Evolutionary conservation across 805 yeast species (phyloP).

Genomic region (Saccharomycopsis oosterbeekiorum): DNA sequence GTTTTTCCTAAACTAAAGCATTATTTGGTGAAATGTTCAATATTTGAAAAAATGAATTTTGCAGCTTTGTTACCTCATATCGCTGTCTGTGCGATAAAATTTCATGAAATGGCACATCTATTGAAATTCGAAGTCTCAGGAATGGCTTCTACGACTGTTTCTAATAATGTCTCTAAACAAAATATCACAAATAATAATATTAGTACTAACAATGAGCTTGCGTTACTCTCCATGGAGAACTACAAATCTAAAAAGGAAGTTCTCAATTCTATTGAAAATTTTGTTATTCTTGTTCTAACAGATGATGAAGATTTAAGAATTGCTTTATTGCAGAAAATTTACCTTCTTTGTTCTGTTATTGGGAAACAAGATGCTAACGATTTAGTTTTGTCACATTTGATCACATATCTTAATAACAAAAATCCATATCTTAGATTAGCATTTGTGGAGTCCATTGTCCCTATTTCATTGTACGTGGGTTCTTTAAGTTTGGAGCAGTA

Average conservation of each 20-base stretch:
- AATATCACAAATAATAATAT: not conserved
- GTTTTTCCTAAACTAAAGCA: conserved; percentile 56
- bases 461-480: conserved; percentile 74
- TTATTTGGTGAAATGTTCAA: conserved; percentile 29
- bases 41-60: conserved; percentile 50
- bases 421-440: conserved; percentile 56
- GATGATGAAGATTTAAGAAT: conserved; percentile 62
- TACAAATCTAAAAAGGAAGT: conserved; percentile 33
- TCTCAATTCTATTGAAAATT: conserved; percentile 49
- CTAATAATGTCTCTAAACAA: conserved; percentile 26
- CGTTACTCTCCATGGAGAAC: not conserved
- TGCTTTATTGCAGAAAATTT: conserved; percentile 58
- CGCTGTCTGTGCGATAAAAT: conserved; percentile 53
- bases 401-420: conserved; percentile 81
- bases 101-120: conserved; percentile 51
- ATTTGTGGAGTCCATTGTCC: conserved; percentile 62
- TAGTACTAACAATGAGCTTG: not conserved
- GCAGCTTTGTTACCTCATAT: conserved; percentile 68
- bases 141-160: conserved; percentile 31
- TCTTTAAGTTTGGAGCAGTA: conserved; percentile 77
- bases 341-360: conserved; percentile 69
- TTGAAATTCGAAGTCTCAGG: conserved; percentile 28
- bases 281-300: conserved; percentile 57
- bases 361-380: conserved; percentile 87
- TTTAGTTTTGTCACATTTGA: conserved; percentile 77